These are phyloP conservation scores for Lasiosphaeriaceae sp. DNA, from an alignment of 495 filamentous ascomycete species.

Conservation along the genomic window DNA sequence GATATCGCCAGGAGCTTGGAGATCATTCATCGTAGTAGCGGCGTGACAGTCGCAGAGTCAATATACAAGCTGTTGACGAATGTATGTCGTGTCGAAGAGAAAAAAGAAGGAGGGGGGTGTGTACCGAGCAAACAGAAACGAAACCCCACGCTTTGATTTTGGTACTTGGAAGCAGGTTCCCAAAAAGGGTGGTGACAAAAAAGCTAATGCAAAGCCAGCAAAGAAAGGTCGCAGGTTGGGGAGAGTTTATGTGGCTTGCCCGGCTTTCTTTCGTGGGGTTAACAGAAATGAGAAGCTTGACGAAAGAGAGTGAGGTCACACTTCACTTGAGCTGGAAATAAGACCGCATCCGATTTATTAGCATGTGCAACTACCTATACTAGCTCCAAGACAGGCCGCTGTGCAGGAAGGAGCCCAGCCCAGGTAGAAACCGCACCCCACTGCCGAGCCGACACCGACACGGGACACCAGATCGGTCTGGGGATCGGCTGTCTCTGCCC, in stretches of 20 bases:
- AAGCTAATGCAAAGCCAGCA: constrained; percentile 1
- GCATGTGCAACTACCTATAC: no score
- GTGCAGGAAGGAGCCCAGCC: no score
- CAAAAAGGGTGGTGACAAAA: not conserved
- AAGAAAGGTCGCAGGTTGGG: not conserved
- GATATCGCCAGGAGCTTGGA: constrained; percentile 13
- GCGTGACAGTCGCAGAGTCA: not conserved
- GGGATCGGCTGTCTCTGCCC: not conserved
- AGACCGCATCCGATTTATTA: no score
- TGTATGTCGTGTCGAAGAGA: not conserved
- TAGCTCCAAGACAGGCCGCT: no score
- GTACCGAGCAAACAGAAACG: not conserved
- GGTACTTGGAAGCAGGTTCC: no score
- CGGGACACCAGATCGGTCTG: no score
- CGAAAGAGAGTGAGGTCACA: no score
- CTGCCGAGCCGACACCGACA: no score
- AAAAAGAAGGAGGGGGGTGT: not conserved
- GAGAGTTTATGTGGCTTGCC: not conserved
- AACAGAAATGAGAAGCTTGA: no score
- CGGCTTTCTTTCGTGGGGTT: not conserved
- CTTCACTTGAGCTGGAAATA: not conserved
- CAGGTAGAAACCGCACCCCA: no score
- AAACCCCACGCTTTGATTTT: not conserved
- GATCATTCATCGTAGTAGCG: constrained; percentile 12
- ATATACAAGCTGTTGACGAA: no score